phyloP scores from a whole-genome alignment of 2,329 filamentous ascomycete genomes.

The Hypoxylon sp. region DNA sequence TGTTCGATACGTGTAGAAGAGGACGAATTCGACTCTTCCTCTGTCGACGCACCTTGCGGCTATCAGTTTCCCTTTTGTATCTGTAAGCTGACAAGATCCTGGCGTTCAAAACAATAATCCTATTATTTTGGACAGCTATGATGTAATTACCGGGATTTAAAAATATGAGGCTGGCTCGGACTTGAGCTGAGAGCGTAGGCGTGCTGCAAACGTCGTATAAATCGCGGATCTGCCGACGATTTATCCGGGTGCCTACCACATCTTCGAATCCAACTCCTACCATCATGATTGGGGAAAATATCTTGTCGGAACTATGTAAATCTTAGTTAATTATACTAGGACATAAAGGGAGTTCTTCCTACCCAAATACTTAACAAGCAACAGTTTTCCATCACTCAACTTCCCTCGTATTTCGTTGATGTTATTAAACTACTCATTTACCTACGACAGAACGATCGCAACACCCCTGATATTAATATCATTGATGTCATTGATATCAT shows the following conservation, averaged over 20 bases:
- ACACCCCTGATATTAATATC: background rate
- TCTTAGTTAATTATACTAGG: no score
- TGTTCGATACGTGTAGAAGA: background rate
- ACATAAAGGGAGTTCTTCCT: no score
- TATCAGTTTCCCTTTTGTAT: background rate
- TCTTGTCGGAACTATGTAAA: no score
- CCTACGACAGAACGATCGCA: no score
- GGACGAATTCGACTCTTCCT: no score
- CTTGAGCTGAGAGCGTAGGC: background rate
- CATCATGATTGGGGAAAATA: no score
- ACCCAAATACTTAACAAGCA: no score
- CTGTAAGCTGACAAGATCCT: background rate
- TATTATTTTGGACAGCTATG: background rate
- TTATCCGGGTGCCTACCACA: background rate
- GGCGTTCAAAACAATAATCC: background rate
- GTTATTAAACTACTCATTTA: no score
- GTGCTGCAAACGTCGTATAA: background rate
- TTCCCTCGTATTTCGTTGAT: no score
- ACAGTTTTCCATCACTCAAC: no score
- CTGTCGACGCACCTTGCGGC: no score
- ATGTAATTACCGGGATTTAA: background rate
- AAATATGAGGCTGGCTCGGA: background rate
- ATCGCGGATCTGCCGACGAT: background rate
- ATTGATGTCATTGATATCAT: slow-evolving; percentile 8
- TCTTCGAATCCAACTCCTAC: background rate